Percentiles rank a stretch among this genome's conserved stretches.
phyloP scores from a whole-genome alignment of 2,329 filamentous ascomycete species.

The Hirsutella rhossiliensis region DNA sequence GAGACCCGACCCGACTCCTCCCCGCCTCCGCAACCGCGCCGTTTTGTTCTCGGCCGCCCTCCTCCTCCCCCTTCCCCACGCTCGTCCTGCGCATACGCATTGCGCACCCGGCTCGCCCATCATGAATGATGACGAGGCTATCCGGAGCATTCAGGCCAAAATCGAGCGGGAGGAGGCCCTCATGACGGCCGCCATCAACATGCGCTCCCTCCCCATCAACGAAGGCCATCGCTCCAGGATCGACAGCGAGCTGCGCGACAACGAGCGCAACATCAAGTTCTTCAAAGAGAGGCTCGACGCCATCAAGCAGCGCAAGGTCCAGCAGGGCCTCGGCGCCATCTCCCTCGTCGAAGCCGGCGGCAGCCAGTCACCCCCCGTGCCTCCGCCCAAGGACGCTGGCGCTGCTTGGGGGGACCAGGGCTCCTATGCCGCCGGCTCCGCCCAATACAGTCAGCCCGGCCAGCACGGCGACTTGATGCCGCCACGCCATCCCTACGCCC shows the following conservation, averaged over 20 bases:
- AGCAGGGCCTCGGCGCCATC: slow-evolving; percentile 55
- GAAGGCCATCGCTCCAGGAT: slow-evolving; percentile 79
- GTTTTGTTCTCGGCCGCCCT: not conserved
- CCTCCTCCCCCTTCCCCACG: not conserved
- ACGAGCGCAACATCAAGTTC: slow-evolving; percentile 86
- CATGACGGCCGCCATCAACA: slow-evolving; percentile 85
- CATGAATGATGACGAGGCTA: slow-evolving; percentile 53
- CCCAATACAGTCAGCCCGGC: slow-evolving; percentile 43
- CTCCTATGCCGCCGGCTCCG: slow-evolving; percentile 44
- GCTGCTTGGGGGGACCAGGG: slow-evolving; percentile 37
- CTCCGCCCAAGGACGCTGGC: slow-evolving; percentile 68
- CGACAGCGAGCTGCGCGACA: slow-evolving; percentile 90
- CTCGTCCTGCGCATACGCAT: slow-evolving; percentile 14
- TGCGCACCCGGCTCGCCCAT: slow-evolving; percentile 27
- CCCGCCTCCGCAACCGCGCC: slow-evolving; percentile 10
- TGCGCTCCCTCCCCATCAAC: slow-evolving; percentile 94
- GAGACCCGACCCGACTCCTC: not conserved
- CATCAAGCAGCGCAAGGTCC: slow-evolving; percentile 69
- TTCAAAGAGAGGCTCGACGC: slow-evolving; percentile 87
- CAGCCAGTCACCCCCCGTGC: slow-evolving; percentile 42
- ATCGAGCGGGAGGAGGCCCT: slow-evolving; percentile 95
- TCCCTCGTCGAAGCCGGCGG: slow-evolving; percentile 41
- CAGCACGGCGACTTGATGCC: slow-evolving; percentile 67
- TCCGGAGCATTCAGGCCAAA: slow-evolving; percentile 83
- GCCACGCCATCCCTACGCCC: slow-evolving; percentile 65